phyloP scores from a whole-genome alignment of 2,329 filamentous ascomycete genomes.

The Graphiopsis chlorocephala region DNA sequence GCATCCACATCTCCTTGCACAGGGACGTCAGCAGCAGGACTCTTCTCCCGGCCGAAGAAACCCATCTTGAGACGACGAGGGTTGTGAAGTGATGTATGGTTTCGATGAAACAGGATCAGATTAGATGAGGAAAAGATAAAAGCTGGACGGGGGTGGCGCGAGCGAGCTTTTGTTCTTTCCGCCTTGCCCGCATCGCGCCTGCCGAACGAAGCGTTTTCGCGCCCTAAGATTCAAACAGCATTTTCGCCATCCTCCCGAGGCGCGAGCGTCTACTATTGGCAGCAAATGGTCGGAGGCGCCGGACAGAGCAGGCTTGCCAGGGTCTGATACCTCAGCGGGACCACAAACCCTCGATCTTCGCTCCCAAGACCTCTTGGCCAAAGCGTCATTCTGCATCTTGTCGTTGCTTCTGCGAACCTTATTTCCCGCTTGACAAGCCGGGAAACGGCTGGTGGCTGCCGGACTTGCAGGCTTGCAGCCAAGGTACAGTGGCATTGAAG shows the following conservation, averaged over 20 bases:
- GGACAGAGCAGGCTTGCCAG: not conserved
- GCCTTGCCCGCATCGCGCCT: not conserved
- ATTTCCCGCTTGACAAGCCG: not conserved
- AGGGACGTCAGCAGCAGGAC: not conserved
- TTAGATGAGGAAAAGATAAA: slow-evolving; percentile 14
- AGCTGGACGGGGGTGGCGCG: not conserved
- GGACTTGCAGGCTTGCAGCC: not conserved
- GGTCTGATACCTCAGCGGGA: not conserved
- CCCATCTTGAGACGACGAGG: not conserved
- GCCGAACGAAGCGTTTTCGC: not conserved
- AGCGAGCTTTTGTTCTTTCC: slow-evolving; percentile 1
- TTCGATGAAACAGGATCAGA: not conserved
- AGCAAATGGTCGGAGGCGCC: not conserved
- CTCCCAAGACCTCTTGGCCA: slow-evolving; percentile 4
- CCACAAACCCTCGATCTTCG: not conserved
- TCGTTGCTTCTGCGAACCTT: slow-evolving; percentile 12
- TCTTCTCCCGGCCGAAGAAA: not conserved
- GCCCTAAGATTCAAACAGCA: not conserved
- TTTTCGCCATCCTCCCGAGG: not conserved
- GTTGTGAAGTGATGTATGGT: not conserved
- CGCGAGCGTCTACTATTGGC: not conserved
- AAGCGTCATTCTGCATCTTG: not conserved
- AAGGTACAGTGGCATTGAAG: too few relatives aligned
- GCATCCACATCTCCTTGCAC: not conserved
- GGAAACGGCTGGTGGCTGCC: not conserved